Evolutionary conservation across 495 filamentous ascomycete genomes (phyloP).

Genomic region (Aspergillus heteromorphus): DNA sequence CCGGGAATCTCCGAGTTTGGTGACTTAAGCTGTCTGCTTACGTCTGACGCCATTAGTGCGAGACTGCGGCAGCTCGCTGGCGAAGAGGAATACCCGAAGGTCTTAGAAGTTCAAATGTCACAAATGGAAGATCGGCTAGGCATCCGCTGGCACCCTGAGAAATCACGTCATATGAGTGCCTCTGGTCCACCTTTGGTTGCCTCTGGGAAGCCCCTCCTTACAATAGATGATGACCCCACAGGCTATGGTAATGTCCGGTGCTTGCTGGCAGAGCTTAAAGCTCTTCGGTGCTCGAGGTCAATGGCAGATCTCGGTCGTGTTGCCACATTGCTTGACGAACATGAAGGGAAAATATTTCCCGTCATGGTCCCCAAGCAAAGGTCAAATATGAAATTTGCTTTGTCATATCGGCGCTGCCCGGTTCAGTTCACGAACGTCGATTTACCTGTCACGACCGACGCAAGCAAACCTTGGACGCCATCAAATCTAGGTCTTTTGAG

Average conservation of each 20-base stretch:
- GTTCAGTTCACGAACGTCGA: slow-evolving; percentile 21
- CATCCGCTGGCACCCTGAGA: slow-evolving; percentile 19
- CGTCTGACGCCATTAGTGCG: slow-evolving; percentile 12
- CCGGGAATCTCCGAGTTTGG: slow-evolving; percentile 21
- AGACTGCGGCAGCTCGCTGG: slow-evolving; percentile 20
- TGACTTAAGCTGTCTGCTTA: slow-evolving; percentile 15
- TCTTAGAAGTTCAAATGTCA: slow-evolving; percentile 23
- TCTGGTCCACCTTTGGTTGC: slow-evolving; percentile 11
- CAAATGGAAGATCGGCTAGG: slow-evolving; percentile 29
- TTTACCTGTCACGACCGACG: slow-evolving; percentile 8
- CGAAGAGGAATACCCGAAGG: slow-evolving; percentile 12
- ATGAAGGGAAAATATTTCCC: slow-evolving; percentile 25
- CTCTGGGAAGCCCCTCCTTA: slow-evolving; percentile 23
- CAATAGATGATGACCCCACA: slow-evolving; percentile 22
- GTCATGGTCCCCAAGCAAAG: no score
- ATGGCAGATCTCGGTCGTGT: slow-evolving; percentile 19
- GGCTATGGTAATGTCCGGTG: slow-evolving; percentile 25
- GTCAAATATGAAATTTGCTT: no score
- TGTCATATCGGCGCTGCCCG: slow-evolving; percentile 28
- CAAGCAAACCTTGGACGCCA: slow-evolving; percentile 11
- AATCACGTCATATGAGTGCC: slow-evolving; percentile 13
- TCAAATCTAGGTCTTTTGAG: slow-evolving; percentile 29
- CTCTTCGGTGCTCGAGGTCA: slow-evolving; percentile 31
- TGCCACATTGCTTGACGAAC: slow-evolving; percentile 28
- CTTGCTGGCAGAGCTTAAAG: slow-evolving; percentile 24